Evolutionary conservation across 805 yeast genomes (phyloP).

Genomic region (Metschnikowia lachancei): DNA sequence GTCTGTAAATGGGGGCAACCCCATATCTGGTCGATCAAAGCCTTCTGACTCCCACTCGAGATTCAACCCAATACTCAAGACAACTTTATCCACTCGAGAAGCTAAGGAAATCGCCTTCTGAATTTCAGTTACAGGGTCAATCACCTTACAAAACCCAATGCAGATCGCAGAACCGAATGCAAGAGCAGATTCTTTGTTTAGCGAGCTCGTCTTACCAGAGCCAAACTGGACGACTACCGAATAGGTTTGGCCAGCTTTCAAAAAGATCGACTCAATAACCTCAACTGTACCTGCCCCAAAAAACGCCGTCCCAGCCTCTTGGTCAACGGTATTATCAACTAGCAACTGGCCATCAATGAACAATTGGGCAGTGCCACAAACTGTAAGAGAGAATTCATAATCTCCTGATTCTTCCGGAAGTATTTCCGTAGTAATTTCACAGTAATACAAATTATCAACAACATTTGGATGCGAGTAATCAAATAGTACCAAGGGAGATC

Average conservation of each 20-base stretch:
- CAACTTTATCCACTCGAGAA: slow-evolving; percentile 49
- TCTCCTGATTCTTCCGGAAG: slow-evolving; percentile 23
- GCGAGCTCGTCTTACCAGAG: slow-evolving; percentile 11
- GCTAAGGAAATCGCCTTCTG: slow-evolving; percentile 49
- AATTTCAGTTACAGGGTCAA: slow-evolving; percentile 25
- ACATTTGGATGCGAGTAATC: slow-evolving; percentile 17
- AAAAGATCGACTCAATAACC: slow-evolving; percentile 5
- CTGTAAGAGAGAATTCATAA: slow-evolving; percentile 15
- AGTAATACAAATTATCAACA: slow-evolving; percentile 11
- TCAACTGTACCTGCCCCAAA: slow-evolving; percentile 17
- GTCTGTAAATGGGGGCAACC: slow-evolving; percentile 48
- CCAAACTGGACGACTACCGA: slow-evolving; percentile 11
- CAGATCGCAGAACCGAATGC: slow-evolving; percentile 25
- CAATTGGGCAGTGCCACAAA: slow-evolving; percentile 16
- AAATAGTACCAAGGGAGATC: slow-evolving; percentile 17
- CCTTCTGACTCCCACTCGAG: slow-evolving; percentile 62
- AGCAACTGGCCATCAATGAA: slow-evolving; percentile 16
- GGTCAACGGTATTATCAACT: slow-evolving; percentile 13
- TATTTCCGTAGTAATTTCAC: slow-evolving; percentile 22
- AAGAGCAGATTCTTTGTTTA: slow-evolving; percentile 23
- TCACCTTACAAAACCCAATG: slow-evolving; percentile 24
- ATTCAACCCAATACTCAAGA: slow-evolving; percentile 50
- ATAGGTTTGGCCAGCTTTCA: slow-evolving; percentile 14
- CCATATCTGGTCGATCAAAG: slow-evolving; percentile 50
- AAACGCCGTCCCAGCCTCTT: slow-evolving; percentile 9